A percentile compares a stretch with the other conserved stretches of the same genome.
Evolutionary conservation across 257 asterid genomes (phyloP).

Genomic region (Nicotiana benthamiana): DNA sequence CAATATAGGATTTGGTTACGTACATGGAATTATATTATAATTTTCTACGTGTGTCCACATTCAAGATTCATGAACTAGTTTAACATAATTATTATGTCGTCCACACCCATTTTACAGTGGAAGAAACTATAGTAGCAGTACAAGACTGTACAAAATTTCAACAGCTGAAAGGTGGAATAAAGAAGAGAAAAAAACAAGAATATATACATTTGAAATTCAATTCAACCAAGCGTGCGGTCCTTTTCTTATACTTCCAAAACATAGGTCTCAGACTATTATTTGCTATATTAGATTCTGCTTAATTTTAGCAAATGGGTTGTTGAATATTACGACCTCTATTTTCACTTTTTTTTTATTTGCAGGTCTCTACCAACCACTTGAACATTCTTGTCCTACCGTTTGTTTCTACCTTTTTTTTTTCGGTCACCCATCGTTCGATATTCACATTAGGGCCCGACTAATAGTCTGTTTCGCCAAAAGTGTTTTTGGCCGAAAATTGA

Average conservation of each 20-base stretch:
- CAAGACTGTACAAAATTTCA: background rate
- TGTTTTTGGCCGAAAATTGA: too few relatives aligned
- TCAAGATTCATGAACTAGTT: slow-evolving; percentile 4
- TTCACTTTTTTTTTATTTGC: background rate
- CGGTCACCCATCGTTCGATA: too few relatives aligned
- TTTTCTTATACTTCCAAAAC: background rate
- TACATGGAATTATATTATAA: background rate
- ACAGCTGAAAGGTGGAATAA: background rate
- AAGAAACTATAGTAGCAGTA: background rate
- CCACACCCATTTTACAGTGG: background rate
- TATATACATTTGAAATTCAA: background rate
- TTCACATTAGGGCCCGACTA: too few relatives aligned
- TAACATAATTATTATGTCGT: background rate
- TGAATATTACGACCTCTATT: background rate
- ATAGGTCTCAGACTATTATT: background rate
- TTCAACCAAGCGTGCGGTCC: slow-evolving; percentile 9
- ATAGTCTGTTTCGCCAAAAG: too few relatives aligned
- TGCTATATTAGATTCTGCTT: background rate
- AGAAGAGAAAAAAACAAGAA: background rate
- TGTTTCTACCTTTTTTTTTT: background rate
- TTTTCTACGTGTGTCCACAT: slow-evolving; percentile 10
- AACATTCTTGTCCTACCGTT: background rate
- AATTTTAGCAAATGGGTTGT: slow-evolving; percentile 1
- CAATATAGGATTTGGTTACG: background rate
- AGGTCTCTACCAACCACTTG: background rate